A percentile compares a stretch with the other conserved stretches of the same genome.
phyloP scores from a whole-genome alignment of 2,329 filamentous ascomycete species.

The Diaporthe eres region DNA sequence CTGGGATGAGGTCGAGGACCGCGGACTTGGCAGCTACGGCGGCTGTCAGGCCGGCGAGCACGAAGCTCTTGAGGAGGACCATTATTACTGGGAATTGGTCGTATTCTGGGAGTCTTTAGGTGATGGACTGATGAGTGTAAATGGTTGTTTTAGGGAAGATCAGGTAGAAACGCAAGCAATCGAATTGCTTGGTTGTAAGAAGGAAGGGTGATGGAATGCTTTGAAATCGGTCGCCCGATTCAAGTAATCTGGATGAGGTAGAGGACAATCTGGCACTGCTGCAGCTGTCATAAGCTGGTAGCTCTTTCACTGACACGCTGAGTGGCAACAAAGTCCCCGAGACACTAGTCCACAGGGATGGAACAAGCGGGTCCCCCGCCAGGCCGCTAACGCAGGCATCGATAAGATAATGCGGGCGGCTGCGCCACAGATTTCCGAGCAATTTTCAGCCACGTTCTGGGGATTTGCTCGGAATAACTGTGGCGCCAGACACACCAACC shows the following conservation, averaged over 20 bases:
- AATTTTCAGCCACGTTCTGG: neutral
- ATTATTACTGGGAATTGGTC: constrained; percentile 53
- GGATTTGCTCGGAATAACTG: neutral
- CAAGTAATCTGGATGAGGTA: constrained; percentile 20
- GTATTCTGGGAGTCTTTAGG: neutral
- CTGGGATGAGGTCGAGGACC: constrained; percentile 89
- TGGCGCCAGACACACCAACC: constrained; percentile 42
- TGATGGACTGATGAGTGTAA: constrained; percentile 23
- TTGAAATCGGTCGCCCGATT: constrained; percentile 50
- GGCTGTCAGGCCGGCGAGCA: constrained; percentile 68
- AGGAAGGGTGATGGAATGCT: constrained; percentile 45
- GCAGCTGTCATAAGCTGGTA: constrained; percentile 30
- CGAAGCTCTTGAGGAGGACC: constrained; percentile 73
- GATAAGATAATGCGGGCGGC: constrained; percentile 35
- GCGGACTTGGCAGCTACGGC: constrained; percentile 79
- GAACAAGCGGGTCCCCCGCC: neutral
- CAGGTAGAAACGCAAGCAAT: constrained; percentile 31
- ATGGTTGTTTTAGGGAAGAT: constrained; percentile 15
- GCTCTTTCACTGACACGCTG: constrained; percentile 23
- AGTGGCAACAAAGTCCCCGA: constrained; percentile 25
- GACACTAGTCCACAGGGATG: neutral
- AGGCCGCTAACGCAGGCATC: too few species aligned
- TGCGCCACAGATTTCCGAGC: neutral
- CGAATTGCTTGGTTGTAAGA: constrained; percentile 12
- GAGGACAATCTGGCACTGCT: constrained; percentile 40